Conservation (phyloP, 1,284 basidiomycete genomes). For the Flammula alnicola region DNA sequence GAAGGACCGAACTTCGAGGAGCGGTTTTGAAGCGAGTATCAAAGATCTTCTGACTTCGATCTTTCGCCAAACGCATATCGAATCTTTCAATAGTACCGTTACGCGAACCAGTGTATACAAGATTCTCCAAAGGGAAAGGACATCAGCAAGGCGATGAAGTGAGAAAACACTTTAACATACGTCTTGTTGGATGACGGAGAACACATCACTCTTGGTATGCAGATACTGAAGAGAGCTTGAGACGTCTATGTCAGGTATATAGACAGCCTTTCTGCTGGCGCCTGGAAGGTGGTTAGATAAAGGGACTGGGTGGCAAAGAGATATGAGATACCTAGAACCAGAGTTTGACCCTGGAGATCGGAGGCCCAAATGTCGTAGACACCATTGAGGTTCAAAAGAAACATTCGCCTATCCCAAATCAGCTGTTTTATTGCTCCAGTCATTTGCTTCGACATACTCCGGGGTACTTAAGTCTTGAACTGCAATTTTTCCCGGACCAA, state of each 20-base stretch:
- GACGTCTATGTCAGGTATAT: conserved; percentile 54
- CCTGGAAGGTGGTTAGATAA: conserved; percentile 39
- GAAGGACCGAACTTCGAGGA: conserved; percentile 49
- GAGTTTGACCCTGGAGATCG: conserved; percentile 49
- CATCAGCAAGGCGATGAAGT: conserved; percentile 3
- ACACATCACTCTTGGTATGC: conserved; percentile 63
- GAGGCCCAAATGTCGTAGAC: conserved; percentile 64
- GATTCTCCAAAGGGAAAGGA: conserved; percentile 41
- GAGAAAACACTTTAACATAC: conserved; percentile 37
- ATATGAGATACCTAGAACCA: conserved; percentile 54
- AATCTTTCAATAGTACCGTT: conserved; percentile 63
- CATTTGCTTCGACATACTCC: conserved; percentile 37
- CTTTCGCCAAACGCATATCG: conserved; percentile 53
- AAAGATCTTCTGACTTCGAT: conserved; percentile 45
- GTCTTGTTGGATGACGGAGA: conserved; percentile 54
- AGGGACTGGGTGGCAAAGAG: background rate
- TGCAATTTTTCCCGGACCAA: conserved; percentile 54
- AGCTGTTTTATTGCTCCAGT: background rate
- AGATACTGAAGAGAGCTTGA: conserved; percentile 40
- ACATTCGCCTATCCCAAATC: conserved; percentile 34
- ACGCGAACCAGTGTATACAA: conserved; percentile 65
- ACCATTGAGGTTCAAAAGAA: conserved; percentile 38
- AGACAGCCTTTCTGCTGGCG: conserved; percentile 51
- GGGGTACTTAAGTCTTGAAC: conserved; percentile 45
- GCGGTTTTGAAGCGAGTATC: conserved; percentile 35